Evolutionary conservation across 768 basidiomycete species (phyloP).

Genomic region (Leccinum boreale): DNA sequence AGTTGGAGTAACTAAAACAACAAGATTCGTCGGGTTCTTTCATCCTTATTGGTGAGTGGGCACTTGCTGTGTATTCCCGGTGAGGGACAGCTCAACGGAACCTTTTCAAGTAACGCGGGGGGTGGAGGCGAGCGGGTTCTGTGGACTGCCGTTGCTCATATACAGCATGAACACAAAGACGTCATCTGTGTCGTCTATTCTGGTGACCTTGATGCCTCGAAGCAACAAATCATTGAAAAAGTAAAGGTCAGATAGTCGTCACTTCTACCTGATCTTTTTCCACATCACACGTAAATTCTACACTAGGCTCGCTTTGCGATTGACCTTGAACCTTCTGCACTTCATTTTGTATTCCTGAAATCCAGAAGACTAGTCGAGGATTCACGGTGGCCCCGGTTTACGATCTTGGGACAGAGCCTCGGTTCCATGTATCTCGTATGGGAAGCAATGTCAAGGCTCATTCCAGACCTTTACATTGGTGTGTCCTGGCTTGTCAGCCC

Average conservation of each 20-base stretch:
- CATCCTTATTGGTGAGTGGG: slow-evolving; percentile 89
- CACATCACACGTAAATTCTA: neutral
- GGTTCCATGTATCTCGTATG: slow-evolving; percentile 82
- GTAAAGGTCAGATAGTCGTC: slow-evolving; percentile 55
- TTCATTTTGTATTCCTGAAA: slow-evolving; percentile 81
- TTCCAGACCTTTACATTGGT: slow-evolving; percentile 94
- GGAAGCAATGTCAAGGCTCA: slow-evolving; percentile 74
- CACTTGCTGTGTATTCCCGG: neutral
- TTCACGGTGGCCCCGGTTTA: slow-evolving; percentile 83
- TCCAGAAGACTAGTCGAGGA: slow-evolving; percentile 76
- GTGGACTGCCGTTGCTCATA: slow-evolving; percentile 81
- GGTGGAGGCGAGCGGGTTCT: slow-evolving; percentile 96
- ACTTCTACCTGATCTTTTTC: neutral
- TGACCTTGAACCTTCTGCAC: slow-evolving; percentile 52
- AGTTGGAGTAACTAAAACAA: neutral
- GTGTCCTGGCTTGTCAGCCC: slow-evolving; percentile 13
- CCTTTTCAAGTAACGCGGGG: slow-evolving; percentile 75
- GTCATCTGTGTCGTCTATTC: slow-evolving; percentile 81
- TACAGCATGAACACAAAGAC: slow-evolving; percentile 66
- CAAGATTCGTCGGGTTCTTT: slow-evolving; percentile 73
- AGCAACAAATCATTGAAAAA: slow-evolving; percentile 76
- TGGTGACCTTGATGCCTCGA: slow-evolving; percentile 79
- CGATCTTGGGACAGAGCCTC: slow-evolving; percentile 86
- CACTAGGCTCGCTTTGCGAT: slow-evolving; percentile 79
- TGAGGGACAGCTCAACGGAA: slow-evolving; percentile 32